phyloP scores from a whole-genome alignment of 768 basidiomycete species.

The Suillus plorans region DNA sequence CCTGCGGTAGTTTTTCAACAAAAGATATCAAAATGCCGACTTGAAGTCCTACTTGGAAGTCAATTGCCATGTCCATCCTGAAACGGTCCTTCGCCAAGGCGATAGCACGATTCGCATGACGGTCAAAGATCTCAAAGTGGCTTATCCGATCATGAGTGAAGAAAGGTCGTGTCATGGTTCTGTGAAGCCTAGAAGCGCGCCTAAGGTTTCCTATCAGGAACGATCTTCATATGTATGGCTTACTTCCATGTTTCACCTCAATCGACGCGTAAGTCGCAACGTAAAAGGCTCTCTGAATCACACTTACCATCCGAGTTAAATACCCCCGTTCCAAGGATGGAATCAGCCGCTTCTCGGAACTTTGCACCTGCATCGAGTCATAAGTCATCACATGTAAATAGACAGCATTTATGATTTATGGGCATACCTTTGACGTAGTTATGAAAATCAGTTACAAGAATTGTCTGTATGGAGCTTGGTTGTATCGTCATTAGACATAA shows the following conservation, averaged over 20 bases:
- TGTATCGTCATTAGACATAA: background rate
- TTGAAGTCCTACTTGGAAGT: constrained; percentile 44
- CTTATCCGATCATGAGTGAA: constrained; percentile 60
- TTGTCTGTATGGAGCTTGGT: constrained; percentile 23
- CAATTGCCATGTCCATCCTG: constrained; percentile 39
- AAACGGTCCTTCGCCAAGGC: constrained; percentile 43
- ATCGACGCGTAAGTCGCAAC: constrained; percentile 2
- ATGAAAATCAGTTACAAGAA: constrained; percentile 43
- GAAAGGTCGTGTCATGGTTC: constrained; percentile 68
- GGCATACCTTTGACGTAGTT: too few species aligned
- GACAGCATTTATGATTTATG: too few species aligned
- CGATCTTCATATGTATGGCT: constrained; percentile 11
- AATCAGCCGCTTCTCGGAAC: constrained; percentile 29
- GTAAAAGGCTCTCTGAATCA: background rate
- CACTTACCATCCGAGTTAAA: constrained; percentile 52
- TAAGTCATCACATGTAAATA: background rate
- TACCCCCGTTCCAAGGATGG: constrained; percentile 50
- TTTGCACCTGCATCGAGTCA: constrained; percentile 25
- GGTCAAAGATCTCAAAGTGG: constrained; percentile 62
- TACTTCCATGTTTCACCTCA: constrained; percentile 74
- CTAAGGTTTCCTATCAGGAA: background rate
- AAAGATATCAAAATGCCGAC: background rate
- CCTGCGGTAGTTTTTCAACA: constrained; percentile 24
- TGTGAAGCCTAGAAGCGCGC: constrained; percentile 47
- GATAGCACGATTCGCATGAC: constrained; percentile 49